Base-by-base conservation (phyloP, 192 early-diverging fungal species). In the Chytriomyces sp. region DNA sequence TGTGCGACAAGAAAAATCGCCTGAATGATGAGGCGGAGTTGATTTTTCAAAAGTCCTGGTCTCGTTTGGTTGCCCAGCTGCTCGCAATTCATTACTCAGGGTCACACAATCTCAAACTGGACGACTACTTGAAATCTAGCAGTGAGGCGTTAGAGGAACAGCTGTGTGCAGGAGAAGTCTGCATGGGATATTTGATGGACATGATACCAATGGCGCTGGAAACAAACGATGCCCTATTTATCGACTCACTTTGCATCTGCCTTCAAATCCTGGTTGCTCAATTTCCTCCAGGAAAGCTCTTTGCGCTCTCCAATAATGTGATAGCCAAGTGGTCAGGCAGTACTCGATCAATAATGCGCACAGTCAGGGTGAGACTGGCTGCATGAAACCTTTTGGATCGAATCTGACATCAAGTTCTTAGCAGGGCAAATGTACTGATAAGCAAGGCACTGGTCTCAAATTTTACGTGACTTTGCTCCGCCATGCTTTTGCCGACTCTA, bases 261-360 rank as follows among this genome's bases (percentile, higher is more conserved):
- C 50, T 83, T 68, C 80, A 83, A 67, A 57, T 20, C 35, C 59
- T 83, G 60, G 49, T 82, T 7, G 80, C 80, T 7, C 43, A 67
- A 66, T 82, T 78, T 67, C 57, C 57, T 6, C 60, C 77, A 44
- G 77, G 67, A 26, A 83, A 83, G 7, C 11, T 67, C 18, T n/a
- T 13, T 35, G 79, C 82, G 3, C 11, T 83, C 9, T 35, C 23
- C 13, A 46, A 28, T 43, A 67, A 61, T 35, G 23, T 66, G 26
- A 53, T 64, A 7, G 57, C 35, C 35, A 35, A 35, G 35, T 35
- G 35, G 35, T 35, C 35, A 35, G 35, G 4, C 35, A 35, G 35
- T 35, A 35, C 35, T 35, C 35, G 35, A 35, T 35, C 35, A 35
- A 35, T 35, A 35, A 35, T 35, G 35, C 35, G 35, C 35, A 35